Base-by-base conservation (phyloP, 2,329 filamentous ascomycete genomes). In the Cordyceps pruinosa region DNA sequence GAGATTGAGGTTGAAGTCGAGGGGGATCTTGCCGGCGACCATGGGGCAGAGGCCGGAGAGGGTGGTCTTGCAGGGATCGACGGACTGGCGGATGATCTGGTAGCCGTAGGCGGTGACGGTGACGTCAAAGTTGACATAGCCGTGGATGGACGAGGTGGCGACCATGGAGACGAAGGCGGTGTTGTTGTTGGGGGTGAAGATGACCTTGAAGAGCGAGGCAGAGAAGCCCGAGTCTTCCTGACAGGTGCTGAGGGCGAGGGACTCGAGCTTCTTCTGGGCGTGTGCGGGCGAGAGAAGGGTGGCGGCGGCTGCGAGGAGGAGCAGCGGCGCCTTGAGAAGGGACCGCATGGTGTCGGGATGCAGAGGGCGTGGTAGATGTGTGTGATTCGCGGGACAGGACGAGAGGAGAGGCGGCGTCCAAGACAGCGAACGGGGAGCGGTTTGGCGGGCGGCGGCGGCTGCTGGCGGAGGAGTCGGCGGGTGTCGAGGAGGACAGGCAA, bases 41-140 rank as follows among this genome's bases (percentile, higher is more conserved):
- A 97, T 96, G 59, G 92, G 92, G 73, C 93, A 97, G 66, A 97
- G 82, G 70, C 90, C 90, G 59, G 78, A 72, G 60, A 95, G 78
- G 61, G 82, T 77, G 58, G 78, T 75, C 28, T 81, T 74, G 77
- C 93, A 97, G 45, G 93, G 93, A 68, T 96, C 77, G 63, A 97
- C 71, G 5, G 75, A 83, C 63, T 83, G 74, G 61, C 79, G 81
- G 64, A 93, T 73, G 62, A 89, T 84, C 35, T 82, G 76, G 72
- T 88, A 90, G 53, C 93, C 93, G 69, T 97, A 97, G 52, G 90
- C 92, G 59, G 86, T 82, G 64, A 96, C 81, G 59, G 84, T 73
- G 58, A 96, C 69, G 62, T 91, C 85, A 64, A 94, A 92, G 37
- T 81, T 81, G 62, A 97, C 88, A 70, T 88, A 89, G 66, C 90